Evolutionary conservation across 805 yeast genomes (phyloP).

Genomic region (Starmerella tilneyi): DNA sequence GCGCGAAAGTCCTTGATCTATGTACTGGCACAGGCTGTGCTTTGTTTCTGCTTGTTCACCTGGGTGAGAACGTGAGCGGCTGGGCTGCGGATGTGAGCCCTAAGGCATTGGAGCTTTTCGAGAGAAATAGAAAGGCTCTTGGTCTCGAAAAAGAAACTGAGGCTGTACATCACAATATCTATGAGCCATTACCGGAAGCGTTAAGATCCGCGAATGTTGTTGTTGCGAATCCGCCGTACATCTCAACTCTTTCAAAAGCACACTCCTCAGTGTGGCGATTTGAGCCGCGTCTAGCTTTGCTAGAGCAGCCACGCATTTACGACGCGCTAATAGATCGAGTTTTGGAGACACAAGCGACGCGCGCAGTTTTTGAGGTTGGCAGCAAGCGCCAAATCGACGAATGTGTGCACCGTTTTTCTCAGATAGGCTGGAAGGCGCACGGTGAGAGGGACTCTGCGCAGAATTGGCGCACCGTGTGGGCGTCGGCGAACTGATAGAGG

Average conservation of each 20-base stretch:
- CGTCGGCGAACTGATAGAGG: neutral
- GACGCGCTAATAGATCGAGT: slow-evolving; percentile 42
- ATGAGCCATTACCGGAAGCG: slow-evolving; percentile 9
- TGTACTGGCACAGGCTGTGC: slow-evolving; percentile 91
- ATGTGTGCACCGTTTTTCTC: slow-evolving; percentile 28
- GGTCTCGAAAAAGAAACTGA: slow-evolving; percentile 13
- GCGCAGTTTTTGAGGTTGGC: slow-evolving; percentile 73
- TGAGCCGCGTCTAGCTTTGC: slow-evolving; percentile 73
- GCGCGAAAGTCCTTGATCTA: slow-evolving; percentile 45
- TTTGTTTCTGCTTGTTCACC: slow-evolving; percentile 24
- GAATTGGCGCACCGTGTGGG: slow-evolving; percentile 26
- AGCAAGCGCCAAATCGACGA: slow-evolving; percentile 44
- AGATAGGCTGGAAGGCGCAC: slow-evolving; percentile 37
- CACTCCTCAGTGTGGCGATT: slow-evolving; percentile 54
- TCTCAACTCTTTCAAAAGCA: slow-evolving; percentile 40
- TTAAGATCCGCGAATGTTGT: slow-evolving; percentile 38
- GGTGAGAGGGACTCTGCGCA: slow-evolving; percentile 23
- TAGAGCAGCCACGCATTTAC: slow-evolving; percentile 70
- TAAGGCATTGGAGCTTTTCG: slow-evolving; percentile 41
- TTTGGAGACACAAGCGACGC: slow-evolving; percentile 37
- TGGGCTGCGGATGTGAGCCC: slow-evolving; percentile 43
- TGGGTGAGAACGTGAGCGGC: slow-evolving; percentile 43
- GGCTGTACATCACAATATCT: slow-evolving; percentile 9
- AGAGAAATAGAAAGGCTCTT: slow-evolving; percentile 16
- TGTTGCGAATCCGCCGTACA: slow-evolving; percentile 88